Evolutionary conservation across 129 eudicot genomes (phyloP), one percentile per base, ranked within the genome.

Genomic region (sunflower (Helianthus annuus)): DNA sequence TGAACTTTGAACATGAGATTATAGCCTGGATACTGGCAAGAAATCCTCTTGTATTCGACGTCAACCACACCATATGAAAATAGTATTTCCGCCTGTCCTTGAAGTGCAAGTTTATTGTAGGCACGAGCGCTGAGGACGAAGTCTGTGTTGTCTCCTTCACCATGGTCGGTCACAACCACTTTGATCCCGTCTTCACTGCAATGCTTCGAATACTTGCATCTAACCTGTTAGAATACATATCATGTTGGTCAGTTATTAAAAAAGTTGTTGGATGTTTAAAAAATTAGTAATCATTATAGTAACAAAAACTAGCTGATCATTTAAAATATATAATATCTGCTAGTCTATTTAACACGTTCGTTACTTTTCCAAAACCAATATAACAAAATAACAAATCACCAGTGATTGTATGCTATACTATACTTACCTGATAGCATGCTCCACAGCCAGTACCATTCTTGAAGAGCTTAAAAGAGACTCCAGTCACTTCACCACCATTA

Each of bases 341-440:
- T 42, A 42, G 10, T 42, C 10, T 42, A 40, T 42, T 6, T 42
- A 42, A 42, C 46, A 42, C 46, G 10, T 42, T 42, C 6, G 16
- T 51, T 51, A 51, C 5, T 51, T 27, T 27, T 27, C 32, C 32
- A 27, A 27, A 27, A 27, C 32, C 1, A 27, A 27, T 27, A 1
- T 27, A 27, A n/a, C n/a, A n/a, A n/a, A n/a, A n/a, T n/a, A n/a
- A n/a, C n/a, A n/a, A n/a, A n/a, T n/a, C n/a, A n/a, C n/a, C 2
- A 17, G 15, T 42, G 34, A 66, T 10, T 16, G 17, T 66, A 2
- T 54, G 48, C 16, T n/a, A n/a, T n/a, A n/a, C n/a, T n/a, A n/a
- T n/a, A n/a, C n/a, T 59, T 73, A 90, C 99, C 97, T 90, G 97
- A 78, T 94, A 94, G 81, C 99, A 94, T 34, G 96, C 97, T 39